phyloP scores from a whole-genome alignment of 805 yeast genomes.

The Cyberlindnera mrakii region DNA sequence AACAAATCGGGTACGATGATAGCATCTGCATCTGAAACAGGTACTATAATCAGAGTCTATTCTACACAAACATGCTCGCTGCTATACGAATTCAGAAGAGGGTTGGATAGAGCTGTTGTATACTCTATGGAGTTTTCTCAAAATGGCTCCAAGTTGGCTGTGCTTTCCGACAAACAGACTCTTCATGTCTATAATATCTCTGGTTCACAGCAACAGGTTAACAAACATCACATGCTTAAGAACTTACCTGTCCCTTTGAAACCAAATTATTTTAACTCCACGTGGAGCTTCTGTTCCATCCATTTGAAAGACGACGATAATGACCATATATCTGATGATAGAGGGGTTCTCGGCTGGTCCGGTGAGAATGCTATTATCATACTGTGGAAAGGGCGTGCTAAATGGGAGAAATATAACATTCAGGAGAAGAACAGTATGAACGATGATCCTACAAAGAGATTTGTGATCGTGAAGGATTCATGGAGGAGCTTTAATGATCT shows the following conservation, averaged over 20 bases:
- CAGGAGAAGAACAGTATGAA: slow-evolving; percentile 38
- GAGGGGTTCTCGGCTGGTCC: slow-evolving; percentile 67
- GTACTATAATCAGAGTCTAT: slow-evolving; percentile 73
- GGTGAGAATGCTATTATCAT: slow-evolving; percentile 62
- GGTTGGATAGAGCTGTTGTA: slow-evolving; percentile 77
- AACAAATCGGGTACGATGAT: slow-evolving; percentile 59
- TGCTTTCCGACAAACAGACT: slow-evolving; percentile 83
- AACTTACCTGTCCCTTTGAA: slow-evolving; percentile 51
- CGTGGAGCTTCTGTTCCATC: slow-evolving; percentile 82
- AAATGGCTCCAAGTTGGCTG: slow-evolving; percentile 70
- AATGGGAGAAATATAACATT: slow-evolving; percentile 84
- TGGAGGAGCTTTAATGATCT: slow-evolving; percentile 50
- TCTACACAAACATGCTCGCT: slow-evolving; percentile 63
- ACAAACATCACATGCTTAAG: slow-evolving; percentile 62
- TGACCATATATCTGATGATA: slow-evolving; percentile 24
- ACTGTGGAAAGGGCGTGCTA: slow-evolving; percentile 65
- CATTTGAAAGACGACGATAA: slow-evolving; percentile 35
- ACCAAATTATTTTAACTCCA: slow-evolving; percentile 71
- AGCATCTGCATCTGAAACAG: slow-evolving; percentile 78
- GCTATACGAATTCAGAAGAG: slow-evolving; percentile 83
- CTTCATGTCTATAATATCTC: slow-evolving; percentile 71
- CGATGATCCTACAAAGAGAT: slow-evolving; percentile 29
- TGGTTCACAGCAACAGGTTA: slow-evolving; percentile 27
- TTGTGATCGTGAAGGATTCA: slow-evolving; percentile 61
- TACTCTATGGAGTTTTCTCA: slow-evolving; percentile 83